Evolutionary conservation across 2,329 filamentous ascomycete genomes (phyloP), one percentile per base, ranked within the genome.

Genomic region (Paradendryphiella salina): DNA sequence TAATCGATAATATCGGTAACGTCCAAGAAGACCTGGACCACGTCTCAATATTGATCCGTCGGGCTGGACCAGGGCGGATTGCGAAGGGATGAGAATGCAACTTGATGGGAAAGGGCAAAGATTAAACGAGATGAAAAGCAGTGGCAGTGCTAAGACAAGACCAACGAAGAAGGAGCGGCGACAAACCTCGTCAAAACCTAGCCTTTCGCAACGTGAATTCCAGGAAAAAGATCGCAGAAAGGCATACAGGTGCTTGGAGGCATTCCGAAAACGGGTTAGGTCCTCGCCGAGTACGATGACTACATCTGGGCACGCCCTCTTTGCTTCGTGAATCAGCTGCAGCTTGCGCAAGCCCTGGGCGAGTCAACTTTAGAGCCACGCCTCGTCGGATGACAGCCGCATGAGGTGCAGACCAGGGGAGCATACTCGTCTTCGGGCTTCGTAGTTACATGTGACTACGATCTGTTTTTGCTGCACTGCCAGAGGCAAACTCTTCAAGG

Each of bases 381-480:
- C 23, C 38, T 23, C 13, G 18, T 23, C 15, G 8, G 34, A 46
- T 18, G 37, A 43, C 51, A 46, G 28, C 35, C 11, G 35, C 40
- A 50, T 32, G 47, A 26, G 39, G 36, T 29, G 23, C 20, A 44
- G 44, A 36, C 44, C 33, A 51, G 26, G 36, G 32, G 41, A 11
- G 6, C 66, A 46, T 73, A 76, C 81, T 53, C 82, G 81, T 43
- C 84, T 78, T 29, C 93, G 85, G 17, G 93, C 93, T 69, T 89
- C 89, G 73, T 97, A 97, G 75, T 97, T 97, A 80, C 70, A 73
- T 26, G 72, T 73, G 57, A 74, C 71, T n/a, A 74, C 80, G 47
- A 96, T 96, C 70, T 91, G 89, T 75, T 96, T 96, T 74, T 96
- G 92, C 73, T 92, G 89, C 51, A 96, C 85, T 29, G 90, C 92